These are phyloP conservation scores for Mycena floridula DNA, from an alignment of 768 basidiomycete species.

Conservation along the genomic window DNA sequence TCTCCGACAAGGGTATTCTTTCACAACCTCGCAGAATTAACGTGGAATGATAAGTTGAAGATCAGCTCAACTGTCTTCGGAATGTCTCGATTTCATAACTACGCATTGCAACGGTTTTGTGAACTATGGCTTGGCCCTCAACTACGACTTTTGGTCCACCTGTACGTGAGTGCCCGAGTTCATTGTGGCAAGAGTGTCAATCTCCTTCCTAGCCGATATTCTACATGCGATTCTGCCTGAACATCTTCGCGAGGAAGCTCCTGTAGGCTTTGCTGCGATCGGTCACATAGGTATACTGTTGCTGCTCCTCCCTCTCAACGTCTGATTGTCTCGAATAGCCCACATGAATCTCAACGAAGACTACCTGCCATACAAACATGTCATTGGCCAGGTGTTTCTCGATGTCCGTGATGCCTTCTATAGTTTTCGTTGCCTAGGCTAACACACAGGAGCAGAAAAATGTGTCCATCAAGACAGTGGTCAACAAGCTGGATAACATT, in stretches of 20 bases:
- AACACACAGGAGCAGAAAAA: conserved; percentile 70
- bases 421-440: conserved; percentile 3
- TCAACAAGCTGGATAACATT: conserved; percentile 90
- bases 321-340: conserved; percentile 36
- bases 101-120: conserved; percentile 52
- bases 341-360: conserved; percentile 89
- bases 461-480: conserved; percentile 73
- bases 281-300: conserved; percentile 81
- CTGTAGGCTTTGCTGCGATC: conserved; percentile 79
- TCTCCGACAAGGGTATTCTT: conserved; percentile 47
- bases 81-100: conserved; percentile 49
- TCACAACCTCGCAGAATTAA: conserved; percentile 5
- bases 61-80: conserved; percentile 62
- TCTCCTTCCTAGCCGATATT: conserved; percentile 68
- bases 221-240: conserved; percentile 78
- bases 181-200: not conserved
- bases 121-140: conserved; percentile 54
- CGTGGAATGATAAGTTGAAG: conserved; percentile 27
- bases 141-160: conserved; percentile 86
- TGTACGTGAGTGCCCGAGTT: conserved; percentile 33
- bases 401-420: conserved; percentile 52
- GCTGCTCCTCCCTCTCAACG: conserved; percentile 1
- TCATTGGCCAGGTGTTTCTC: conserved; percentile 89
- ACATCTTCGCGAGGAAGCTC: conserved; percentile 69
- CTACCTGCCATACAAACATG: conserved; percentile 84